Conservation (phyloP, 495 filamentous ascomycete species). For the Trichoderma gamsii region DNA sequence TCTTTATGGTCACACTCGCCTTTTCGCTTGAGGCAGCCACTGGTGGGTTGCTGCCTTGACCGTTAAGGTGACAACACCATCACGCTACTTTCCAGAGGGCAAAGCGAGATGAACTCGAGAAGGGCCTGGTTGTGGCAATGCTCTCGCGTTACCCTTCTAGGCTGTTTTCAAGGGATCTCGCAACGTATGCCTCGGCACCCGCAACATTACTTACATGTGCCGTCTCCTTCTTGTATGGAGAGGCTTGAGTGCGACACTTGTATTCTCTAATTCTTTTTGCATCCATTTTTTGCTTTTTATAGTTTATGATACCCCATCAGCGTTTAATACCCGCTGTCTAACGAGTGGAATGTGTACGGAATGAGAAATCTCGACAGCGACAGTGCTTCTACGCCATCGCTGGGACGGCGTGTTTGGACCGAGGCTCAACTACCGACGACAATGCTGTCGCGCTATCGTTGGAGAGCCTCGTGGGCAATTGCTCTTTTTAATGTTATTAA, state of each 20-base stretch:
- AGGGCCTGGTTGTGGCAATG: constrained; percentile 32
- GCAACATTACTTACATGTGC: not conserved
- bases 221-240: not conserved
- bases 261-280: constrained; percentile 7
- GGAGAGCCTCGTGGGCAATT: constrained; percentile 48
- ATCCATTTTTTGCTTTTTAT: constrained; percentile 19
- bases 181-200: not conserved
- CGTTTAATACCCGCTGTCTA: constrained; percentile 46
- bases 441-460: constrained; percentile 51
- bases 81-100: constrained; percentile 38
- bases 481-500: constrained; percentile 19
- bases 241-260: not conserved
- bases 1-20: constrained; percentile 20
- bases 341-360: constrained; percentile 22
- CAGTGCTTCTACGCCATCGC: constrained; percentile 54
- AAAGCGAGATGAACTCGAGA: constrained; percentile 24
- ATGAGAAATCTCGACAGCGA: constrained; percentile 39
- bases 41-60: not conserved
- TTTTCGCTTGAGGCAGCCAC: constrained; percentile 22
- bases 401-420: constrained; percentile 51
- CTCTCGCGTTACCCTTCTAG: constrained; percentile 35
- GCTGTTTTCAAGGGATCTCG: not conserved
- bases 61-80: constrained; percentile 37
- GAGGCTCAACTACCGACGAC: constrained; percentile 41
- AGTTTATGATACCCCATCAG: constrained; percentile 52